Conservation (phyloP, 768 basidiomycete genomes). For the Mycena indigotica region DNA sequence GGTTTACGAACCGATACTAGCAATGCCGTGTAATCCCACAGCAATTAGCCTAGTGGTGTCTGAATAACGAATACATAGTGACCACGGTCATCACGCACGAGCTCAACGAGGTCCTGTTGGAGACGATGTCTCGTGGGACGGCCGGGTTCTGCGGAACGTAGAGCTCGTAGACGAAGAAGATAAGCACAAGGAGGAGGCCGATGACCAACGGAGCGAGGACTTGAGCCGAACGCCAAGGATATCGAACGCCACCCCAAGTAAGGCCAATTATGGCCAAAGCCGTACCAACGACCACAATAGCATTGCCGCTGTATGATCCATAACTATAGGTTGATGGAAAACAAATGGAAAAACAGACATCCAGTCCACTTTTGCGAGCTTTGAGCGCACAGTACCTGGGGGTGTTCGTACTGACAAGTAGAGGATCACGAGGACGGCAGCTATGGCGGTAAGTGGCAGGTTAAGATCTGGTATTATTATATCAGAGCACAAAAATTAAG, state of each 20-base stretch:
- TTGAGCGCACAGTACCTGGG: slow-evolving; percentile 27
- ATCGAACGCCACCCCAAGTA: slow-evolving; percentile 40
- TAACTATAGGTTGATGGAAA: background rate
- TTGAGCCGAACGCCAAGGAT: slow-evolving; percentile 38
- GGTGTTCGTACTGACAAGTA: slow-evolving; percentile 31
- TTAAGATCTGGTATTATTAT: slow-evolving; percentile 33
- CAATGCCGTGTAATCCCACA: slow-evolving; percentile 37
- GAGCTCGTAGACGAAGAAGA: slow-evolving; percentile 30
- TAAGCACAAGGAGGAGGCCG: slow-evolving; percentile 33
- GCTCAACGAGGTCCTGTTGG: slow-evolving; percentile 40
- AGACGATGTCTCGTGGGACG: slow-evolving; percentile 34
- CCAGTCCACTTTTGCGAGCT: slow-evolving; percentile 38
- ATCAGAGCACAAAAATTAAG: background rate
- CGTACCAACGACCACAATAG: slow-evolving; percentile 32
- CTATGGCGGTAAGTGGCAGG: slow-evolving; percentile 30
- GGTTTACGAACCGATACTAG: too few relatives aligned
- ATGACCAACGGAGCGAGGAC: slow-evolving; percentile 42
- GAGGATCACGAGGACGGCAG: slow-evolving; percentile 17
- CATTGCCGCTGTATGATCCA: slow-evolving; percentile 34
- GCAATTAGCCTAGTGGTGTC: background rate
- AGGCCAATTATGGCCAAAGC: slow-evolving; percentile 36
- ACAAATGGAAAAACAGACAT: slow-evolving; percentile 29
- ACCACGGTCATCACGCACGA: slow-evolving; percentile 28
- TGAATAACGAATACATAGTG: background rate
- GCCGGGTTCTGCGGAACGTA: slow-evolving; percentile 22